A percentile compares a stretch with the other conserved stretches of the same genome.
Evolutionary conservation across 495 filamentous ascomycete genomes (phyloP).

Genomic region (Alectoria sarmentosa): DNA sequence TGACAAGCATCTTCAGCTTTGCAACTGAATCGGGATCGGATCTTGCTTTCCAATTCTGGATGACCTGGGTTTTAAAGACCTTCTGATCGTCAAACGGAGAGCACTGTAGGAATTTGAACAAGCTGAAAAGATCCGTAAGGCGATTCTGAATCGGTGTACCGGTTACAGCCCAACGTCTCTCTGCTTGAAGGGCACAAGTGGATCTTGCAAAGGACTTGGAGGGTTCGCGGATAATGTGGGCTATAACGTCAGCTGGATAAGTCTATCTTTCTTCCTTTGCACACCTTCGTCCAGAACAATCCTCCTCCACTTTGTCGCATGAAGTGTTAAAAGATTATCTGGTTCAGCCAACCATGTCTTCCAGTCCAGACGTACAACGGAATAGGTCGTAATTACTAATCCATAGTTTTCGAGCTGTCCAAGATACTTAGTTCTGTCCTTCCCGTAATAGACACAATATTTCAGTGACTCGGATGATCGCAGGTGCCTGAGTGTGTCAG

Average conservation of each 20-base stretch:
- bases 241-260: constrained; percentile 22
- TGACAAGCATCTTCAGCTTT: constrained; percentile 34
- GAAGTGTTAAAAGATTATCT: background rate
- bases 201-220: constrained; percentile 33
- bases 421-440: constrained; percentile 5
- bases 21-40: constrained; percentile 31
- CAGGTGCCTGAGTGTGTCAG: constrained; percentile 1
- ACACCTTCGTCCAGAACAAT: constrained; percentile 44
- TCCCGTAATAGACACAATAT: constrained; percentile 18
- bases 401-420: background rate
- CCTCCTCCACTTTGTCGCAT: constrained; percentile 20
- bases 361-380: constrained; percentile 16
- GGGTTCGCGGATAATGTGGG: constrained; percentile 37
- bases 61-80: constrained; percentile 32
- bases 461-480: background rate
- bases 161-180: constrained; percentile 38
- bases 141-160: constrained; percentile 42
- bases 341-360: constrained; percentile 1
- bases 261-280: background rate
- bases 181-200: constrained; percentile 30
- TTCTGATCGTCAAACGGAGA: constrained; percentile 35
- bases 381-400: constrained; percentile 19
- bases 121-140: constrained; percentile 32
- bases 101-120: constrained; percentile 36
- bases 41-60: constrained; percentile 30